Evolutionary conservation across 805 yeast genomes (phyloP).

Genomic region (Metschnikowia matae): DNA sequence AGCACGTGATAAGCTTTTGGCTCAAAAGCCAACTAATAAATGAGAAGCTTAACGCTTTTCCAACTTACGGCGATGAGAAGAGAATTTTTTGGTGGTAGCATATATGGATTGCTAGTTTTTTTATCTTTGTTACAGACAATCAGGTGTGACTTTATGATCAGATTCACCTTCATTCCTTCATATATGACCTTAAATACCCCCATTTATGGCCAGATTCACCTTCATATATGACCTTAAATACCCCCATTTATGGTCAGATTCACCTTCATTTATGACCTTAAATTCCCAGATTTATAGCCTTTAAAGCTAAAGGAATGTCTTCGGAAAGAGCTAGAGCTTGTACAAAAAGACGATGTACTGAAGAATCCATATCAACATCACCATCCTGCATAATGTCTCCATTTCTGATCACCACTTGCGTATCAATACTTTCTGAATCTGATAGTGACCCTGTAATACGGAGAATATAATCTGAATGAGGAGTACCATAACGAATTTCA

Average conservation of each 20-base stretch:
- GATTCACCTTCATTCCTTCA: too few species aligned
- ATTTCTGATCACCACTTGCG: conserved; percentile 28
- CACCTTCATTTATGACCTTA: background rate
- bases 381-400: conserved; percentile 22
- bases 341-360: conserved; percentile 18
- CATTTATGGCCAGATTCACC: too few species aligned
- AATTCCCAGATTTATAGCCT: conserved; percentile 7
- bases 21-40: background rate
- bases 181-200: too few species aligned
- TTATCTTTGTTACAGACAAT: too few species aligned
- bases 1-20: background rate
- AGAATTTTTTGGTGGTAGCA: background rate
- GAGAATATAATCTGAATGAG: conserved; percentile 22
- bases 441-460: conserved; percentile 17
- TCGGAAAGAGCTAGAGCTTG: conserved; percentile 30
- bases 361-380: conserved; percentile 23
- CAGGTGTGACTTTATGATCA: too few species aligned
- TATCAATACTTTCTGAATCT: conserved; percentile 8
- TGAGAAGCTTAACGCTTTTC: background rate
- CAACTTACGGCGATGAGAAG: background rate
- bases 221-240: background rate
- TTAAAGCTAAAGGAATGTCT: conserved; percentile 24
- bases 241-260: too few species aligned
- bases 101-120: background rate
- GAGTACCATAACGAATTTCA: conserved; percentile 23